Conservation (phyloP, 192 early-diverging fungal genomes). For the Coemansia sp. region DNA sequence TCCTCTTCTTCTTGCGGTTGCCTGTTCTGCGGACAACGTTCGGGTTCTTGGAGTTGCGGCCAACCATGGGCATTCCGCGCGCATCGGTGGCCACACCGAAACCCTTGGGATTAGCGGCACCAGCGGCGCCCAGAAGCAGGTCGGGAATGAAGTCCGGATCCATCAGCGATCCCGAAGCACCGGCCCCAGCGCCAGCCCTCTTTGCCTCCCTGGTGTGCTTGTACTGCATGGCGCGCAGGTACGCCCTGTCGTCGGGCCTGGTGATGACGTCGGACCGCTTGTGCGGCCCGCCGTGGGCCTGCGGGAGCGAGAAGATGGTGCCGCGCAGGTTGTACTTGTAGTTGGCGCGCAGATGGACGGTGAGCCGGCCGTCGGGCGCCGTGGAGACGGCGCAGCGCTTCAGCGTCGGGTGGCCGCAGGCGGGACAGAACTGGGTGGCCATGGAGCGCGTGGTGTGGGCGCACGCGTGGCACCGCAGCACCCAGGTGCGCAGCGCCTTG, state of each 20-base stretch:
- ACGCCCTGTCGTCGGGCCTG: conserved; percentile 92
- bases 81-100: conserved; percentile 65
- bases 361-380: conserved; percentile 75
- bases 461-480: conserved; percentile 94
- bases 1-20: conserved; percentile 62
- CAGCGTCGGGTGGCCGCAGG: conserved; percentile 87
- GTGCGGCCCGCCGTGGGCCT: conserved; percentile 76
- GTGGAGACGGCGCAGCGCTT: conserved; percentile 81
- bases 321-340: conserved; percentile 89
- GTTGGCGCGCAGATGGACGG: conserved; percentile 86
- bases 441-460: conserved; percentile 82
- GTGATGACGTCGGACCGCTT: conserved; percentile 73
- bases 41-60: conserved; percentile 70
- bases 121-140: conserved; percentile 27
- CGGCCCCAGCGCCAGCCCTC: conserved; percentile 21
- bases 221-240: conserved; percentile 46
- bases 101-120: conserved; percentile 46
- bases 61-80: conserved; percentile 61
- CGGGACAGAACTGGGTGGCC: conserved; percentile 90
- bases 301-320: conserved; percentile 85
- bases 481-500: conserved; percentile 83
- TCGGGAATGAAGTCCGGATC: conserved; percentile 48
- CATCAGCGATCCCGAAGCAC: conserved; percentile 29
- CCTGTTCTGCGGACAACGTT: conserved; percentile 58
- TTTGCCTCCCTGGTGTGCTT: conserved; percentile 32